Evolutionary conservation across 345 rosid species (phyloP).

Genomic region (Zanthoxylum bungeanum): DNA sequence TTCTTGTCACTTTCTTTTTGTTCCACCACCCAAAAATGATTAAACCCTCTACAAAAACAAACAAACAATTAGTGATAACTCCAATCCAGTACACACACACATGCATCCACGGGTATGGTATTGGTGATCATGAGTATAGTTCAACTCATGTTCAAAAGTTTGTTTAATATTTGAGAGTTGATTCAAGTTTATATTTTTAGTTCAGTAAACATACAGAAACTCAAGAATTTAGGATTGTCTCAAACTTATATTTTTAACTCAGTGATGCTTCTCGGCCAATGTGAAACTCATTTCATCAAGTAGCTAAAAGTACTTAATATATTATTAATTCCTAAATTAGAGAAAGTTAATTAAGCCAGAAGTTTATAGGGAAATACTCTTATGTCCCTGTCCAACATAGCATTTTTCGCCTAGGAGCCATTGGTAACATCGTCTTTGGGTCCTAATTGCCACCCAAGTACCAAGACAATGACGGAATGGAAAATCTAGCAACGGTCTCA

Average conservation of each 20-base stretch:
- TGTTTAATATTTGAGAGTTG: too few relatives aligned
- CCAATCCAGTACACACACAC: too few relatives aligned
- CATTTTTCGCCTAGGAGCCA: slow-evolving; percentile 18
- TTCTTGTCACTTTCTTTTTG: slow-evolving; percentile 17
- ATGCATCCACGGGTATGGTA: too few relatives aligned
- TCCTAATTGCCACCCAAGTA: background rate
- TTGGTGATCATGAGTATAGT: too few relatives aligned
- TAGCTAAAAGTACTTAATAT: background rate
- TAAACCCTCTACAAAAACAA: background rate
- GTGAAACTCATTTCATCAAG: too few relatives aligned
- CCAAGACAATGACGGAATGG: background rate
- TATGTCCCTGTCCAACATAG: background rate
- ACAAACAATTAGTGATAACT: background rate
- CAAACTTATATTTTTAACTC: too few relatives aligned
- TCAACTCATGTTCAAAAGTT: too few relatives aligned
- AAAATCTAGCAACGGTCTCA: background rate
- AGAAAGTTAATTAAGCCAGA: background rate
- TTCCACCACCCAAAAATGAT: background rate
- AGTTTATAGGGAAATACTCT: slow-evolving; percentile 9
- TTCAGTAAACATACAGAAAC: too few relatives aligned
- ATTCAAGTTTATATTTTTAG: too few relatives aligned
- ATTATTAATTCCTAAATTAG: background rate
- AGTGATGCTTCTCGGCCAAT: too few relatives aligned
- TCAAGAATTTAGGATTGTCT: too few relatives aligned
- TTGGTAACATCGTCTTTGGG: slow-evolving; percentile 19